phyloP scores from a whole-genome alignment of 257 asterid genomes.

The Datura wrightii region DNA sequence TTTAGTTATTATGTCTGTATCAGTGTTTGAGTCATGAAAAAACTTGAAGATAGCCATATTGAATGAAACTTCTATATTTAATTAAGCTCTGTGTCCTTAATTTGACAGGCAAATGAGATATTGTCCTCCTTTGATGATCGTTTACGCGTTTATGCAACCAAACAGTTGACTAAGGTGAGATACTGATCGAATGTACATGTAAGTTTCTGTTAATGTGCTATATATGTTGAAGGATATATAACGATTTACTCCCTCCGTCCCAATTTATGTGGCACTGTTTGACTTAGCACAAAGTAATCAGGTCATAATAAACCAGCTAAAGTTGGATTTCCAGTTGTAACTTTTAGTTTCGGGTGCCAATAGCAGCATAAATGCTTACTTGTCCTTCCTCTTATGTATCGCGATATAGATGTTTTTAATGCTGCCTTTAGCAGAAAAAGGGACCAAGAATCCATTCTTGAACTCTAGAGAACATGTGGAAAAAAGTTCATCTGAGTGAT shows the following conservation, averaged over 20 bases:
- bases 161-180: slow-evolving; percentile 87
- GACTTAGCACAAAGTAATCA: neutral
- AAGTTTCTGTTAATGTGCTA: neutral
- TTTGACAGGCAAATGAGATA: slow-evolving; percentile 89
- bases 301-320: neutral
- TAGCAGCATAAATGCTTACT: neutral
- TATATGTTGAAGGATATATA: neutral
- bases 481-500: neutral
- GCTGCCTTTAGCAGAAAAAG: neutral
- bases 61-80: neutral
- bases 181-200: neutral
- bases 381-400: neutral
- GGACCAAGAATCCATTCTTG: neutral
- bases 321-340: neutral
- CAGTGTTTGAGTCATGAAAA: neutral
- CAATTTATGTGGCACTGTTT: neutral
- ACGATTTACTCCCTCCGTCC: neutral
- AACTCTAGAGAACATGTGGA: neutral
- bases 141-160: slow-evolving; percentile 79
- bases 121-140: slow-evolving; percentile 95
- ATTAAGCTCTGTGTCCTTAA: slow-evolving; percentile 12
- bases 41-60: neutral
- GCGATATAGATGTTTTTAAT: neutral
- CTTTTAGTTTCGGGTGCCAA: neutral
- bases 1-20: neutral